Conservation (phyloP, 306 rosid species). For the Prinsepia uniflora region DNA sequence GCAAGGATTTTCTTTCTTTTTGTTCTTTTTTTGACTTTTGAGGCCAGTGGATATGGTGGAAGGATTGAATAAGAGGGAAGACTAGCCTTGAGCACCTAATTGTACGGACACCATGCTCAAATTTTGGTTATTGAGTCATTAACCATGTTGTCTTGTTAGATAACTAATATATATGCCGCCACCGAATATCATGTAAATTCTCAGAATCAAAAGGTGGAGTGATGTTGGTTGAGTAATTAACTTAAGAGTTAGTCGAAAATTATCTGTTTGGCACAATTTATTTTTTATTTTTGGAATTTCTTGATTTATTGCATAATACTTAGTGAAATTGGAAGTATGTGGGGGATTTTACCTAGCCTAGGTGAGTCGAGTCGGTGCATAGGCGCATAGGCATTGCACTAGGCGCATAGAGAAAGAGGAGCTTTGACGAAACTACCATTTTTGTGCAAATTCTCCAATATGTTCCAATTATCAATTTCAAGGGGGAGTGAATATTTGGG, state of each 20-base stretch:
- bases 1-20: background rate
- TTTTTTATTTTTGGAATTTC: no score
- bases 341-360: no score
- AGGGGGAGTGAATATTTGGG: background rate
- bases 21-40: background rate
- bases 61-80: slow-evolving; percentile 4
- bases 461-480: background rate
- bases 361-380: background rate
- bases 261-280: no score
- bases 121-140: background rate
- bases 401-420: background rate
- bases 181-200: no score
- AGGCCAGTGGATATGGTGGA: background rate
- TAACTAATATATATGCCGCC: no score
- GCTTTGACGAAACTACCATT: slow-evolving; percentile 3
- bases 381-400: background rate
- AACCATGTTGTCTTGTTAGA: background rate
- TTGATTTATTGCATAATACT: no score
- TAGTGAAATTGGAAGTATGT: no score
- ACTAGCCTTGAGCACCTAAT: background rate
- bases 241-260: no score
- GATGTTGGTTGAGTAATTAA: no score
- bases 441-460: slow-evolving; percentile 7
- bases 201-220: no score
- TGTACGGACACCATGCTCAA: background rate